These are phyloP conservation scores for Tylopilus sp. DNA, from an alignment of 1,284 basidiomycete species.

Conservation along the genomic window DNA sequence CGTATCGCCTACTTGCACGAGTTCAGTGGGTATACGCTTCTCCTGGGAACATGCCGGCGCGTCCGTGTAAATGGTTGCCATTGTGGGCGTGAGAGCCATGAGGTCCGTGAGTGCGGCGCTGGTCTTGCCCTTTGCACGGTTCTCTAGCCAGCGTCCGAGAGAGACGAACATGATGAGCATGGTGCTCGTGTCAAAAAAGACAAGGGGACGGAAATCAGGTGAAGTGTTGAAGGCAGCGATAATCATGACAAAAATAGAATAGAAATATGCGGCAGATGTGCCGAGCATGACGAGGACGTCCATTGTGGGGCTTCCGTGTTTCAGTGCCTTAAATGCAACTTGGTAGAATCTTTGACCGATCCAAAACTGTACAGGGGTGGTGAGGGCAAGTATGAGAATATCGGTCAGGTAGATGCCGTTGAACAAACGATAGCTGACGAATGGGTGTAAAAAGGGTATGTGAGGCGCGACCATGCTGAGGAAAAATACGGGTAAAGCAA, in stretches of 20 bases:
- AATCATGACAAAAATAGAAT: conserved; percentile 77
- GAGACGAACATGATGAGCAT: conserved; percentile 99
- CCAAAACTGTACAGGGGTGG: conserved; percentile 93
- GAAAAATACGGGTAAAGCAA: conserved; percentile 92
- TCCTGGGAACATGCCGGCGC: conserved; percentile 75
- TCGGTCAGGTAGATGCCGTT: conserved; percentile 82
- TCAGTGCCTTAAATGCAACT: conserved; percentile 87
- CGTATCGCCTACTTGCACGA: conserved; percentile 91
- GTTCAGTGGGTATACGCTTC: conserved; percentile 90
- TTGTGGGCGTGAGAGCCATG: conserved; percentile 91
- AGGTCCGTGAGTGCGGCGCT: conserved; percentile 95
- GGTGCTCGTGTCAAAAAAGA: conserved; percentile 98
- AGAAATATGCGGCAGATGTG: conserved; percentile 90
- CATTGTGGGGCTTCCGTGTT: conserved; percentile 90
- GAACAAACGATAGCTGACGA: conserved; percentile 51
- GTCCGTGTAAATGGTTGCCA: conserved; percentile 93
- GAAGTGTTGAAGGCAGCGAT: conserved; percentile 62
- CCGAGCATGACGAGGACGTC: conserved; percentile 96
- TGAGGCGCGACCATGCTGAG: conserved; percentile 86
- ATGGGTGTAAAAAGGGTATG: conserved; percentile 53
- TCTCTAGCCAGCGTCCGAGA: conserved; percentile 93
- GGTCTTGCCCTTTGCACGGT: conserved; percentile 95
- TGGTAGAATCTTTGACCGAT: conserved; percentile 86
- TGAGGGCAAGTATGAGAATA: conserved; percentile 76
- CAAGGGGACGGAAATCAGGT: conserved; percentile 72